These are phyloP conservation scores for Seiridium unicorne DNA, from an alignment of 2,329 filamentous ascomycete genomes.

Conservation along the genomic window DNA sequence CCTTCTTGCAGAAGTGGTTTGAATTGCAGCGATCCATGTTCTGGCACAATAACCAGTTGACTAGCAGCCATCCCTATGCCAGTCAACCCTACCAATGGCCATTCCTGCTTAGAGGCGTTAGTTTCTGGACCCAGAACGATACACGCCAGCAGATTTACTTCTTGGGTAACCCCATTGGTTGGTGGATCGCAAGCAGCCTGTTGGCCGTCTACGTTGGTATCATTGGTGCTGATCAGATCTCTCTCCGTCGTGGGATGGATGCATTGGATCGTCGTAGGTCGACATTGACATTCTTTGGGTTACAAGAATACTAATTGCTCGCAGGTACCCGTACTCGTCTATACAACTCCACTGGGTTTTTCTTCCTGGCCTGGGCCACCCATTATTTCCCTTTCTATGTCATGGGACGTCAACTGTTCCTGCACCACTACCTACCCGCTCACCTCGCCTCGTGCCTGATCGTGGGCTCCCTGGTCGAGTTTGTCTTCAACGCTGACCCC, in stretches of 20 bases:
- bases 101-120: constrained; percentile 93
- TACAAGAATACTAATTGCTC: constrained; percentile 26
- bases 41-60: constrained; percentile 97
- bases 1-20: constrained; percentile 92
- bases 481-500: constrained; percentile 90
- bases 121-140: constrained; percentile 98
- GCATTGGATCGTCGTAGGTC: constrained; percentile 88
- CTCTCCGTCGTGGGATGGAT: constrained; percentile 87
- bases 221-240: constrained; percentile 88
- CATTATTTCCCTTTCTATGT: constrained; percentile 98
- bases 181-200: constrained; percentile 93
- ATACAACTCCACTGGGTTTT: constrained; percentile 98
- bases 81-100: constrained; percentile 97
- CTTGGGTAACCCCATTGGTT: constrained; percentile 91
- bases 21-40: constrained; percentile 98
- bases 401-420: constrained; percentile 96
- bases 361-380: constrained; percentile 96
- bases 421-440: constrained; percentile 95
- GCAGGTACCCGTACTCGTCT: constrained; percentile 84
- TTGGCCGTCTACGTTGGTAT: constrained; percentile 93
- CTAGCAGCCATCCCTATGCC: constrained; percentile 93
- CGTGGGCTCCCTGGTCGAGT: constrained; percentile 87
- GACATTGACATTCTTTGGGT: not conserved
- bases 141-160: constrained; percentile 98
- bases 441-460: constrained; percentile 90